These are phyloP conservation scores for Talaromyces piceae DNA, from an alignment of 2,329 filamentous ascomycete genomes.

Conservation along the genomic window DNA sequence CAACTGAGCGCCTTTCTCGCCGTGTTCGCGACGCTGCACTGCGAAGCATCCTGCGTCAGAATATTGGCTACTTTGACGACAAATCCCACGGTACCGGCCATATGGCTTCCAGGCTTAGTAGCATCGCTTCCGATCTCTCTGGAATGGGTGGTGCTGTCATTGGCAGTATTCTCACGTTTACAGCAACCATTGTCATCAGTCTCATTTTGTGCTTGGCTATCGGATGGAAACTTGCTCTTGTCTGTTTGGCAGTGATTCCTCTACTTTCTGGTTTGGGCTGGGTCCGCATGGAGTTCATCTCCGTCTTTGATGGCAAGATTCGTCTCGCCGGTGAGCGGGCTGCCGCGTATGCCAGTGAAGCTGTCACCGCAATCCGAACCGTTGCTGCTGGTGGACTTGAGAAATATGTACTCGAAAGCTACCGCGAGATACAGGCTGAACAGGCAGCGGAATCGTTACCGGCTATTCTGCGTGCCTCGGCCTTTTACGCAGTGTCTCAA, in stretches of 20 bases:
- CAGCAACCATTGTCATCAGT: slow-evolving; percentile 69
- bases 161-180: slow-evolving; percentile 74
- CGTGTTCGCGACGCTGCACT: slow-evolving; percentile 53
- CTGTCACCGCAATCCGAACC: not conserved
- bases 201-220: slow-evolving; percentile 63
- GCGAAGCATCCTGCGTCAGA: slow-evolving; percentile 73
- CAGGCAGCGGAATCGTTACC: slow-evolving; percentile 72
- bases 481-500: slow-evolving; percentile 77
- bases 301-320: not conserved
- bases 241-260: slow-evolving; percentile 72
- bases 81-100: slow-evolving; percentile 25
- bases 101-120: not conserved
- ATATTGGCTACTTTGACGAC: slow-evolving; percentile 89
- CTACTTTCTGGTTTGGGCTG: slow-evolving; percentile 61
- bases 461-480: slow-evolving; percentile 68
- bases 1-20: slow-evolving; percentile 78
- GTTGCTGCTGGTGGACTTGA: slow-evolving; percentile 63
- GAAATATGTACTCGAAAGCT: slow-evolving; percentile 65
- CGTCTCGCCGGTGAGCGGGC: not conserved
- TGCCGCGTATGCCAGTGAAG: slow-evolving; percentile 56
- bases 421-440: slow-evolving; percentile 49
- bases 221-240: slow-evolving; percentile 81
- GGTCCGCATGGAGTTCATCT: not conserved
- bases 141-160: slow-evolving; percentile 33
- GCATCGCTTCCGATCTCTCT: slow-evolving; percentile 23